Base-by-base conservation (phyloP, 1,139 yeast genomes). In the Pichia sp. region DNA sequence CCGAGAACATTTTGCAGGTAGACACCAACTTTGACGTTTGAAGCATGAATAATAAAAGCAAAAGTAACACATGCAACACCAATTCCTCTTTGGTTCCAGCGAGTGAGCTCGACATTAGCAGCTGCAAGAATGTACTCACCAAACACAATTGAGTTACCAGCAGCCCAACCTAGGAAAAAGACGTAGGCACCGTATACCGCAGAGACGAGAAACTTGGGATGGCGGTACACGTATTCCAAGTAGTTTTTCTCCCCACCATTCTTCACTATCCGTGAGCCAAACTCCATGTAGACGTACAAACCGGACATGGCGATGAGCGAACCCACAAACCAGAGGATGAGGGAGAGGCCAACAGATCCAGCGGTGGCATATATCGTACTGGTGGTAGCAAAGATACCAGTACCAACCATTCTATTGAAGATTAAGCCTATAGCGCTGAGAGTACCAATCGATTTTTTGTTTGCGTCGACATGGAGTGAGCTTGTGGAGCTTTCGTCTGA, bases 301-400 rank as follows among this genome's bases (percentile, higher is more conserved):
- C 37, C 37, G n/a, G 37, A n/a, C 37, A 31, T 31, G 37, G 37
- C 37, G 18, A 31, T 31, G 37, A 31, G 37, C 37, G 37, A 31
- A n/a, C 37, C 37, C 18, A 31, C 37, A 31, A 31, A 31, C 37
- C 37, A 31, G 37, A 31, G 37, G 37, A 31, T 31, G 37, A 31
- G 37, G 7, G 37, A 31, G 37, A 31, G 37, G n/a, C 37, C 37
- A 31, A 31, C 37, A 31, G 37, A 31, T 31, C 37, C 37, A 12
- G 37, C 37, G n/a, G 37, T 31, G 16, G 37, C 37, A 18, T 31
- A 31, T 12, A 31, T 31, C 18, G 37, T 31, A 31, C 37, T 31
- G 37, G 37, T 31, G 37, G 37, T 31, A 18, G 37, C 37, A 31
- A 31, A 31, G 37, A 31, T 31, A 31, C 37, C 37, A 31, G 37